These are phyloP conservation scores for Gastrolobium villosum DNA, from an alignment of 306 rosid species.

Conservation along the genomic window DNA sequence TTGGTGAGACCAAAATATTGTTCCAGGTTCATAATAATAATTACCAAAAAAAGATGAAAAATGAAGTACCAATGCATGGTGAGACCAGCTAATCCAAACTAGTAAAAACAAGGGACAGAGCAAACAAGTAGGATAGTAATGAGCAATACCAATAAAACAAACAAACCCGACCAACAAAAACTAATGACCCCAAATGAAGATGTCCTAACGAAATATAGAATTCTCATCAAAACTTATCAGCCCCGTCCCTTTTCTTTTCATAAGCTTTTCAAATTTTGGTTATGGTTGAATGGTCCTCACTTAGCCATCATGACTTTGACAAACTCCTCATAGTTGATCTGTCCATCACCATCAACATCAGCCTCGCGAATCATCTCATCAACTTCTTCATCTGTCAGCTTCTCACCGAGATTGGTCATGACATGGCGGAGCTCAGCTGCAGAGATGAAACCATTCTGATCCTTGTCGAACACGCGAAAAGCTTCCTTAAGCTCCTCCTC, in stretches of 20 bases:
- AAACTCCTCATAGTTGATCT: constrained; percentile 85
- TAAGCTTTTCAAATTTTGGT: constrained; percentile 55
- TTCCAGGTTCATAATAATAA: constrained; percentile 53
- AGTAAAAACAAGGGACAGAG: constrained; percentile 58
- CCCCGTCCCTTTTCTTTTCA: constrained; percentile 61
- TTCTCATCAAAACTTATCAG: constrained; percentile 67
- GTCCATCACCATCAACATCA: constrained; percentile 85
- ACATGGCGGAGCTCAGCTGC: constrained; percentile 94
- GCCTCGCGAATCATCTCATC: constrained; percentile 94
- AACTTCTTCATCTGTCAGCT: constrained; percentile 85
- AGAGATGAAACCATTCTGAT: constrained; percentile 89
- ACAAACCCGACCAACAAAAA: constrained; percentile 67
- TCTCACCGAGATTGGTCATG: constrained; percentile 88
- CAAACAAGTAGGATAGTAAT: constrained; percentile 66
- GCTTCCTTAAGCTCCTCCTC: constrained; percentile 94
- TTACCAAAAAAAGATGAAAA: constrained; percentile 46
- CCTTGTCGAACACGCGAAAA: constrained; percentile 87
- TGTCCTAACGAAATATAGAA: constrained; percentile 68
- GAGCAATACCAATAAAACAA: constrained; percentile 68
- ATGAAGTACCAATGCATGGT: constrained; percentile 55
- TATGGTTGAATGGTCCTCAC: constrained; percentile 62
- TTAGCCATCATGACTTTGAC: constrained; percentile 92
- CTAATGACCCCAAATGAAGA: constrained; percentile 65
- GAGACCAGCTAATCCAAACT: constrained; percentile 61
- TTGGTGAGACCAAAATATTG: too few species aligned